Evolutionary conservation across 2,329 filamentous ascomycete species (phyloP), one percentile per base, ranked within the genome.

Genomic region (Colletotrichum orbiculare): DNA sequence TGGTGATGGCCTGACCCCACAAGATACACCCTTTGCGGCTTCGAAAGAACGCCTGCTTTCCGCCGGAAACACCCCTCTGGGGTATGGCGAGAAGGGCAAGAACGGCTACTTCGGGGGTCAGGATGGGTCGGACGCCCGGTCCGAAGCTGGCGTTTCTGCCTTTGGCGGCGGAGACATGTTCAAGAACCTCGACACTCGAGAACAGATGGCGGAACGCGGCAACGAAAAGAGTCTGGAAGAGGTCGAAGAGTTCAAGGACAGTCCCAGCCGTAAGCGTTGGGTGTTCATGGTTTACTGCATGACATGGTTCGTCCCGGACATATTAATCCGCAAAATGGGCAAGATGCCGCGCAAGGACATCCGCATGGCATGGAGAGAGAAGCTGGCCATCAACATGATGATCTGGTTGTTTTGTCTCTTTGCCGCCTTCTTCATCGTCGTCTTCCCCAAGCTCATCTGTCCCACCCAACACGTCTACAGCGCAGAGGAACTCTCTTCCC

Each of bases 151-250:
- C 4, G 91, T 86, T 2, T 97, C 95, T n/a, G 94, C 93, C 6
- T 91, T 97, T 74, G 92, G 94, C 52, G 92, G 87, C 57, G 94
- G 96, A 8, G 96, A 99, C 75, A 97, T 99, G 95, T 99, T 99
- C 84, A 93, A 94, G 73, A 97, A 97, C 72, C 84, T 98, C 8
- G 95, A 98, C 71, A 97, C 95, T 7, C 88, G 93, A 68, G 92
- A 96, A 75, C 92, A 97, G 75, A 93, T 99, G 87, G 93, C 95
- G 0, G 95, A 98, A 79, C 95, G 97, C 70, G 93, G 93, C 67
- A 97, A 97, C 69, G 93, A 97, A 70, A 93, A 95, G 78, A 89
- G 92, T 13, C 87, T 97, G 79, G 89, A 92, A 65, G 95, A 97
- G 77, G 92, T 99, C 2, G 96, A 99, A 69, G 92, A 94, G 72